Base-by-base conservation (phyloP, 2,329 filamentous ascomycete species). In the Aspergillus unguis region DNA sequence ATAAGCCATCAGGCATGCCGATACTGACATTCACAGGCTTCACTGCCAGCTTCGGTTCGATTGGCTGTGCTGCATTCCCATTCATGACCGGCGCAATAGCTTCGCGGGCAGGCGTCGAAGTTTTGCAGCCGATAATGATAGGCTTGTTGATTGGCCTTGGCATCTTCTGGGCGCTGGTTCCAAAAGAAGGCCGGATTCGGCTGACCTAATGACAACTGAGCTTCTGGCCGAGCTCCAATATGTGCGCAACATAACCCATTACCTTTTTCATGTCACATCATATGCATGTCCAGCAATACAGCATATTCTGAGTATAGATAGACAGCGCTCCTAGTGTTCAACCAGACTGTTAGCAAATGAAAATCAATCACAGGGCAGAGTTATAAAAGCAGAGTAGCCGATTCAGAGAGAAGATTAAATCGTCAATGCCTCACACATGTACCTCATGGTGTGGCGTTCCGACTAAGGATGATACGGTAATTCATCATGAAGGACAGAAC, bases 391-490 rank as follows among this genome's bases (percentile, higher is more conserved):
- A n/a, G 42, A 31, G 44, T 26, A 46, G 48, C 27, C 9, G 43
- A 41, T 33, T 75, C 72, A 75, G 72, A 75, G 73, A 75, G 73
- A 75, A 75, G 73, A 75, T 75, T 73, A 62, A 54, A 58, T 75
- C 73, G 67, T 65, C 72, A 73, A 65, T 61, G 69, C 65, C 69
- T 70, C 60, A 68, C 68, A 69, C 69, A 71, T 68, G 55, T 62
- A 37, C 63, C 35, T 61, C 54, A 69, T 66, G 69, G 66, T 70
- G 69, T 68, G 75, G 76, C 72, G 75, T 61, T 95, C 85, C 82
- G 90, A 79, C 89, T 95, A 95, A 95, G 90, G 90, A 95, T 95
- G 90, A 91, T 92, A 91, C 80, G 76, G 81, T 75, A 72, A 79
- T 91, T 94, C 90, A 92, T 95, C 90, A 92, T 87, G 9, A 9